Conservation (phyloP, 2,329 filamentous ascomycete genomes). For the Zymoseptoria passerinii region DNA sequence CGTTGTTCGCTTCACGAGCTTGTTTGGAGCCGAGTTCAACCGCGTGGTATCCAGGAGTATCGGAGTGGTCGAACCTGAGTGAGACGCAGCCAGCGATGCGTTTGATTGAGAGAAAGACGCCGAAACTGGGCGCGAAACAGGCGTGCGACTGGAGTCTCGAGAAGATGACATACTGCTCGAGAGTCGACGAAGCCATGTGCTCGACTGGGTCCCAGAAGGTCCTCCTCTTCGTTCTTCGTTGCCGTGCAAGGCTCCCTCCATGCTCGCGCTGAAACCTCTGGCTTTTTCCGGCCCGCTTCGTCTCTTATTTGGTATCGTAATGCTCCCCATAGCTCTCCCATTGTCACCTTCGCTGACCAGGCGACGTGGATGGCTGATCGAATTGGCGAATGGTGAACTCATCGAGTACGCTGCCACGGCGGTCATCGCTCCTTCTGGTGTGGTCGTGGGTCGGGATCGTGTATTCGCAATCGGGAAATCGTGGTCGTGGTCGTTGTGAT, state of each 20-base stretch:
- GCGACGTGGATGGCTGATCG: conserved; percentile 7
- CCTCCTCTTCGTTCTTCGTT: conserved; percentile 6
- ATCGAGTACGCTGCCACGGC: conserved; percentile 10
- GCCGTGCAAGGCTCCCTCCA: conserved; percentile 9
- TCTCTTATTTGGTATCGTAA: conserved; percentile 8
- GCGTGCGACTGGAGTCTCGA: conserved; percentile 36
- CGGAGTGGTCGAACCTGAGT: conserved; percentile 51
- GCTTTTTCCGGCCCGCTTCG: conserved; percentile 4
- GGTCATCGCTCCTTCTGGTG: conserved; percentile 14
- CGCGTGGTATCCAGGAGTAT: conserved; percentile 44
- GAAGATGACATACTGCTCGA: conserved; percentile 38
- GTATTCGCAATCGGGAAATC: not conserved
- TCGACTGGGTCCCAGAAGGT: conserved; percentile 7
- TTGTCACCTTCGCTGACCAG: conserved; percentile 9
- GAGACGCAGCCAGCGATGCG: conserved; percentile 41
- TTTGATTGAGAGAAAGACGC: conserved; percentile 53
- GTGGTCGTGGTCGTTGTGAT: conserved; percentile 18
- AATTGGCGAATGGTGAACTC: conserved; percentile 13
- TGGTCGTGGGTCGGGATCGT: conserved; percentile 3
- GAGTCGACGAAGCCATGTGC: conserved; percentile 59
- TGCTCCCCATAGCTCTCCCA: conserved; percentile 6
- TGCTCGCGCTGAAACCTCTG: conserved; percentile 11
- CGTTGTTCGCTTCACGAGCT: conserved; percentile 65
- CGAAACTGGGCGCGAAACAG: conserved; percentile 57
- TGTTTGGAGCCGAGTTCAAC: conserved; percentile 53